Conservation (phyloP, 2,329 filamentous ascomycete species). For the Clonostachys rhizophaga region DNA sequence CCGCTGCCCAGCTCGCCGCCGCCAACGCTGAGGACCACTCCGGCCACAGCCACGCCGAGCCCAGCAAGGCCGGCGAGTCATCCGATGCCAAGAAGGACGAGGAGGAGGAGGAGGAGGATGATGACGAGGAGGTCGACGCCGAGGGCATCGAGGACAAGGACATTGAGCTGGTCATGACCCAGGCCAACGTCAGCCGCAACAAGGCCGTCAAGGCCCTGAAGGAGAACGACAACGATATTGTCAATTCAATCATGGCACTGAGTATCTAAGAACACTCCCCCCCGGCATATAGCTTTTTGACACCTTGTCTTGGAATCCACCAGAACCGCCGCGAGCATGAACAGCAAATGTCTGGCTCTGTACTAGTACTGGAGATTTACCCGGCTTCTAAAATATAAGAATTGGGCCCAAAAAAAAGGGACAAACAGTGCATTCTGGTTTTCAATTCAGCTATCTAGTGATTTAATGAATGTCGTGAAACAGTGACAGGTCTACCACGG, state of each 20-base stretch:
- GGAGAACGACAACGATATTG: conserved; percentile 99
- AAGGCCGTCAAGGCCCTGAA: conserved; percentile 98
- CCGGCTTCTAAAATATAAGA: not conserved
- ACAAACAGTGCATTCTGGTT: no score
- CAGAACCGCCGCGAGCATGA: no score
- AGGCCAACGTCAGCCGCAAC: conserved; percentile 94
- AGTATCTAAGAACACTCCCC: conserved; percentile 57
- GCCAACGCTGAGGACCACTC: conserved; percentile 61
- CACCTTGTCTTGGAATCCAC: no score
- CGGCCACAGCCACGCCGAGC: conserved; percentile 68
- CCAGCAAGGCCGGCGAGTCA: conserved; percentile 56
- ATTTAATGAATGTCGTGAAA: no score
- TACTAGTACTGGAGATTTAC: conserved; percentile 16
- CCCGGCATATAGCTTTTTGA: not conserved
- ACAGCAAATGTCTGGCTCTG: conserved; percentile 16
- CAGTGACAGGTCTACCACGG: no score
- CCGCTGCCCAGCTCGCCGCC: conserved; percentile 87
- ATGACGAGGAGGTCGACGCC: conserved; percentile 93
- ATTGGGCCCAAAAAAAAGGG: not conserved
- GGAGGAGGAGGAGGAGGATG: conserved; percentile 83
- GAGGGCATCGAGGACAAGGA: conserved; percentile 96
- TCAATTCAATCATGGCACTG: conserved; percentile 99
- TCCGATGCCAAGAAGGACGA: conserved; percentile 70
- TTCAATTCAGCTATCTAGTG: no score
- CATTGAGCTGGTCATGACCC: conserved; percentile 98